A percentile compares a stretch with the other conserved stretches of the same genome.
Evolutionary conservation across 768 basidiomycete genomes (phyloP).

Genomic region (Polyporus arcularius): DNA sequence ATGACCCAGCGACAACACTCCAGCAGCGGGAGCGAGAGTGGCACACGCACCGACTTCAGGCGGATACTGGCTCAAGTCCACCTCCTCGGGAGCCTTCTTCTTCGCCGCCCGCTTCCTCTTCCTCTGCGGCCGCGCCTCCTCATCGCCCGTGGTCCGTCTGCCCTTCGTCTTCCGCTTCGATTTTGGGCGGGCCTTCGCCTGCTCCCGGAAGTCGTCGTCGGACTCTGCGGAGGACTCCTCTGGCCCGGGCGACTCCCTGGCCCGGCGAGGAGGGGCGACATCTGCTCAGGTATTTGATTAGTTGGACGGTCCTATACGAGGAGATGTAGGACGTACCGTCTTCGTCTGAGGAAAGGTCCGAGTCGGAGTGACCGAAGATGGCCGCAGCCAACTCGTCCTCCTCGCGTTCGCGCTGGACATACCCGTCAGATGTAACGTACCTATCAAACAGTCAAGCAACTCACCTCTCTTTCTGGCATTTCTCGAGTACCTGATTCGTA

Average conservation of each 20-base stretch:
- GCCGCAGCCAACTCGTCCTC: constrained; percentile 18
- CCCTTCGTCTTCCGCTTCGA: constrained; percentile 20
- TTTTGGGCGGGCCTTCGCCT: constrained; percentile 25
- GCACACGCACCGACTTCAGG: constrained; percentile 69
- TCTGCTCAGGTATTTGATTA: constrained; percentile 38
- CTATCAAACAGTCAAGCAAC: neutral
- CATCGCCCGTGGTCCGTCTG: constrained; percentile 29
- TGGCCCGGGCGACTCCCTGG: constrained; percentile 28
- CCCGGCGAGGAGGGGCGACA: constrained; percentile 37
- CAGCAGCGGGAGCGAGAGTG: too few species aligned
- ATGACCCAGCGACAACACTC: neutral
- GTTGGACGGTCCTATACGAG: constrained; percentile 3
- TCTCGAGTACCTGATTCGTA: too few species aligned
- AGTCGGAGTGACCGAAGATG: constrained; percentile 77
- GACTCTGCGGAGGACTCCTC: constrained; percentile 42
- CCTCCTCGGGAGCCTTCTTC: constrained; percentile 49
- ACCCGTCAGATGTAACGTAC: neutral
- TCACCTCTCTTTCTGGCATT: constrained; percentile 17
- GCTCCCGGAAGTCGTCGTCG: constrained; percentile 55
- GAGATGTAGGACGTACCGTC: constrained; percentile 39
- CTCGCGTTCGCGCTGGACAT: constrained; percentile 41
- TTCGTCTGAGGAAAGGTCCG: constrained; percentile 80
- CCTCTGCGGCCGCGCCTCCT: constrained; percentile 33
- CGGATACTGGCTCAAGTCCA: constrained; percentile 67
- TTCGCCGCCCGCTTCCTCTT: constrained; percentile 57